Evolutionary conservation across 2,329 filamentous ascomycete genomes (phyloP).

Genomic region (Fusarium napiforme): DNA sequence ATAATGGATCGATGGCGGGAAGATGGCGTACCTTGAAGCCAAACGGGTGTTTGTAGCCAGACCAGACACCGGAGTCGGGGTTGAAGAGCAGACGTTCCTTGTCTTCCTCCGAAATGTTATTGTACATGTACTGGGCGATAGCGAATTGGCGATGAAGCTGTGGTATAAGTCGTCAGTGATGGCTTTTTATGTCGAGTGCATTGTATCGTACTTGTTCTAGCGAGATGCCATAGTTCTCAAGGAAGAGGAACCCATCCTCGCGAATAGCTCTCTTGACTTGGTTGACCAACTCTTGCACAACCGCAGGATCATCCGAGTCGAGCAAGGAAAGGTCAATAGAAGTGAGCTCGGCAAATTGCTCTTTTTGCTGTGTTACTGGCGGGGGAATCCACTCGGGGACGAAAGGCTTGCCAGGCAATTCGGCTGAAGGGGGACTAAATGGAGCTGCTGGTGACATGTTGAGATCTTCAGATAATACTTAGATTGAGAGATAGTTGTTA

Average conservation of each 20-base stretch:
- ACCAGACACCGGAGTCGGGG: slow-evolving; percentile 58
- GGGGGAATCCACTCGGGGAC: slow-evolving; percentile 58
- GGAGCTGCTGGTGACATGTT: slow-evolving; percentile 49
- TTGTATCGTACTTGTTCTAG: slow-evolving; percentile 49
- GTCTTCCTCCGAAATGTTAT: slow-evolving; percentile 61
- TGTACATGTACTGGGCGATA: slow-evolving; percentile 61
- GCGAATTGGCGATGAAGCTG: slow-evolving; percentile 62
- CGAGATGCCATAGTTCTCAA: slow-evolving; percentile 62
- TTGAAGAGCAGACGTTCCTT: slow-evolving; percentile 59
- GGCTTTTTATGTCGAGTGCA: not conserved
- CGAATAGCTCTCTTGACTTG: slow-evolving; percentile 56
- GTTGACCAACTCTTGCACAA: slow-evolving; percentile 56
- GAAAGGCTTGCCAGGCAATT: slow-evolving; percentile 54
- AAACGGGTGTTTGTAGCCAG: slow-evolving; percentile 61
- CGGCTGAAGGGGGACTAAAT: slow-evolving; percentile 54
- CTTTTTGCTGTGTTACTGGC: slow-evolving; percentile 55
- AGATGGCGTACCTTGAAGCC: slow-evolving; percentile 51
- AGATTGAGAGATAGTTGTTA: not conserved
- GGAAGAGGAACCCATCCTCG: slow-evolving; percentile 58
- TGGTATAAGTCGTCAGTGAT: not conserved
- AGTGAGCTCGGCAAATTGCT: slow-evolving; percentile 56
- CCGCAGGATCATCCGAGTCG: slow-evolving; percentile 54
- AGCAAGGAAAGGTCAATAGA: slow-evolving; percentile 58
- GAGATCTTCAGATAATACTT: not conserved
- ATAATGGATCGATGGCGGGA: fast-evolving